phyloP scores from a whole-genome alignment of 169 alveolate species.

The Theileria annulata region DNA sequence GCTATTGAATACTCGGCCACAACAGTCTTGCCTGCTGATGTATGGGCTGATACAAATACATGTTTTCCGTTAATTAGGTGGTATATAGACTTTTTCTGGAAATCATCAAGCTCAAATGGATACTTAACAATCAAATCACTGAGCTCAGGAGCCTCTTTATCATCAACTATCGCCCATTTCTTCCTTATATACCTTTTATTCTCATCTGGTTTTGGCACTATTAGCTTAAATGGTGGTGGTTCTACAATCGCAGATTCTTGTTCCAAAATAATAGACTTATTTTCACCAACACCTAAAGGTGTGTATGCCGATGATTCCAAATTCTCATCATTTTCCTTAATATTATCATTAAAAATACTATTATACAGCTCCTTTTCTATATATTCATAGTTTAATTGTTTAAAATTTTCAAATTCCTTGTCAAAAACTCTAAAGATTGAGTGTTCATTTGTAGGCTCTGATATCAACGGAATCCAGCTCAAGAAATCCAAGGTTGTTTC shows the following conservation, averaged over 20 bases:
- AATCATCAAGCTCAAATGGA: slow-evolving; percentile 93
- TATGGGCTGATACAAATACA: slow-evolving; percentile 98
- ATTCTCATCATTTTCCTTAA: slow-evolving; percentile 15
- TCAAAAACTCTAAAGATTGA: slow-evolving; percentile 48
- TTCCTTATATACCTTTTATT: slow-evolving; percentile 61
- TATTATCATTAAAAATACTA: slow-evolving; percentile 22
- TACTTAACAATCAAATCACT: slow-evolving; percentile 80
- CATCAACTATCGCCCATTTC: slow-evolving; percentile 77
- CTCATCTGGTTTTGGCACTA: slow-evolving; percentile 60
- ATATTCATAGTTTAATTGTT: slow-evolving; percentile 15
- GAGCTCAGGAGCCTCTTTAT: slow-evolving; percentile 35
- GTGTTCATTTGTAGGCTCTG: background rate
- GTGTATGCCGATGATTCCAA: background rate
- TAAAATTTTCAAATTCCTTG: slow-evolving; percentile 19
- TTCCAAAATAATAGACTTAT: background rate
- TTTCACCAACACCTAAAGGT: background rate
- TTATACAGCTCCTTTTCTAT: slow-evolving; percentile 27
- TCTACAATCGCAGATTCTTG: slow-evolving; percentile 4
- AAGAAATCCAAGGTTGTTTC: slow-evolving; percentile 40
- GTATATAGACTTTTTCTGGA: slow-evolving; percentile 94
- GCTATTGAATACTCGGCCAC: slow-evolving; percentile 99
- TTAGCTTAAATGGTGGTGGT: background rate
- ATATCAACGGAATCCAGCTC: slow-evolving; percentile 48
- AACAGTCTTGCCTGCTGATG: slow-evolving; percentile 99
- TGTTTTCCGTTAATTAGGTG: slow-evolving; percentile 89